Evolutionary conservation across 371 early-diverging fungal genomes (phyloP), one percentile per base, ranked within the genome.

Genomic region (Rhizopus microsporus): DNA sequence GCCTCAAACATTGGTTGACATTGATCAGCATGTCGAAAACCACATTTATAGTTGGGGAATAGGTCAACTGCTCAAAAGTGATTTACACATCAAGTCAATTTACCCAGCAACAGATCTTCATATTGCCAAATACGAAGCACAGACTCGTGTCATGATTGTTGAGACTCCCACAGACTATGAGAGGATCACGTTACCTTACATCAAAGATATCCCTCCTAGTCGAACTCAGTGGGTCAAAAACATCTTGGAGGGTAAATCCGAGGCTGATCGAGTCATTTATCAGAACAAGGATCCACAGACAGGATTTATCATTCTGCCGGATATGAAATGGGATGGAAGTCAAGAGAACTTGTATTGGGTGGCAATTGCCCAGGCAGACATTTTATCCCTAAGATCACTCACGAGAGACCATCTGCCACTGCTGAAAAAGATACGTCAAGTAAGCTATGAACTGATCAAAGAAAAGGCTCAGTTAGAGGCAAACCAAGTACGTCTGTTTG

Each of bases 311-410:
- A 60, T 93, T 2, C 62, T 91, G 29, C 93, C 93, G 0, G 93
- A 93, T 59, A 85, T 86, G 88, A 93, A 93, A 62, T 93, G 93
- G 93, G 91, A 93, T 58, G 69, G 76, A 5, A 76, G 77, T 1
- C 37, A 77, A 10, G 83, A 86, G 29, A 82, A 71, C 8, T 66
- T 93, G 43, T 93, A 93, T 62, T 78, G 88, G 50, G 75, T 87
- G 3, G 90, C 82, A 0, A 82, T 93, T 50, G 71, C 80, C 0
- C 73, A 78, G 33, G 57, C 62, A 9, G 83, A 82, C 43, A 65
- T 93, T 23, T 67, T 60, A 15, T 88, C 87, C 2, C 44, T 93
- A 44, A 78, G 93, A 16, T 89, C 90, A n/a, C 69, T 93, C 8
- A 71, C 52, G 13, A 17, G 56, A 1, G 33, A 56, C 3, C 90